Conservation (phyloP, 371 early-diverging fungal species). For the Apophysomyces ossiformis region DNA sequence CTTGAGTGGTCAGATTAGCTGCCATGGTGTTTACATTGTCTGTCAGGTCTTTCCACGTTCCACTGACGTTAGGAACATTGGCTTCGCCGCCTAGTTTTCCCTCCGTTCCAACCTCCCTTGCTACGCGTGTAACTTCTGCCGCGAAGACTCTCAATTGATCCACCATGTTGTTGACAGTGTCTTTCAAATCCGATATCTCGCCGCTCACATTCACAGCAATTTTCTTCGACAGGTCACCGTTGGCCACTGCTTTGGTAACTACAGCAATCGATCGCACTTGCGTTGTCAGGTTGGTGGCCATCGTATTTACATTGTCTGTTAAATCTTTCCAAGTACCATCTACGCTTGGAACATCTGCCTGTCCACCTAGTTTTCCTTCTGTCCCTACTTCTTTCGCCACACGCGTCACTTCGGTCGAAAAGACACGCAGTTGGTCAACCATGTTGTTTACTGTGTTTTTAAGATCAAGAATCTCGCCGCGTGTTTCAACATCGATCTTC, state of each 20-base stretch:
- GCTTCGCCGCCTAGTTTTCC: slow-evolving; percentile 63
- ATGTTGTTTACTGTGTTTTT: slow-evolving; percentile 17
- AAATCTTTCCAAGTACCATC: slow-evolving; percentile 50
- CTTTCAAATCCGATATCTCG: slow-evolving; percentile 56
- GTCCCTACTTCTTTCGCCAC: slow-evolving; percentile 20
- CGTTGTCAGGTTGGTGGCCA: slow-evolving; percentile 28
- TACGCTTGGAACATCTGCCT: slow-evolving; percentile 30
- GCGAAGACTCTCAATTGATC: slow-evolving; percentile 55
- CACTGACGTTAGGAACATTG: slow-evolving; percentile 50
- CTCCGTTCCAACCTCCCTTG: slow-evolving; percentile 64
- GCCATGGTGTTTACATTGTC: slow-evolving; percentile 66
- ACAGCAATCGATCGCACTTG: slow-evolving; percentile 33
- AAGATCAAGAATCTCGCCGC: slow-evolving; percentile 47
- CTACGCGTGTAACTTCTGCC: slow-evolving; percentile 62
- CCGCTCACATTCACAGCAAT: slow-evolving; percentile 26
- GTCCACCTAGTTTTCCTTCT: slow-evolving; percentile 43
- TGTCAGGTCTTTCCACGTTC: slow-evolving; percentile 69
- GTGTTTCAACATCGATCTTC: slow-evolving; percentile 33
- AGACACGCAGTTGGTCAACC: slow-evolving; percentile 15
- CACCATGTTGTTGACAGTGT: slow-evolving; percentile 55
- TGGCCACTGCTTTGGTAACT: slow-evolving; percentile 38
- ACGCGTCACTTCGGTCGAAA: slow-evolving; percentile 16
- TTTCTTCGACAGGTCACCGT: slow-evolving; percentile 26
- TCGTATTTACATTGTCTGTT: slow-evolving; percentile 39
- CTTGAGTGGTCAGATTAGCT: slow-evolving; percentile 60